These are phyloP conservation scores for Nakazawaea ishiwadae DNA, from an alignment of 805 yeast genomes.

Conservation along the genomic window DNA sequence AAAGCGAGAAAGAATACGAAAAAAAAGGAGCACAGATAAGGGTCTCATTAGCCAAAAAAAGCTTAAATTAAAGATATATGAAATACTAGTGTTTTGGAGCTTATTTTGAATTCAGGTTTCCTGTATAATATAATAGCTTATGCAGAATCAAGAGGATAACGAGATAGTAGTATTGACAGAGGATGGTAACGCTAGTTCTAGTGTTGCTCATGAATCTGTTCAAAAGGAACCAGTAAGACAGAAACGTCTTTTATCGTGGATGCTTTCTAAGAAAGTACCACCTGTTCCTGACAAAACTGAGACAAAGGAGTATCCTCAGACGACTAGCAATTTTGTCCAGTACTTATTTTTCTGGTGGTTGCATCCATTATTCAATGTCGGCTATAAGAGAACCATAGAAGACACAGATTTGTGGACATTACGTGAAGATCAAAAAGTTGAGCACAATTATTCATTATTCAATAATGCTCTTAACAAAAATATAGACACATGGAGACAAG, in stretches of 20 bases:
- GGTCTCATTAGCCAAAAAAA: too few relatives aligned
- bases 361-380: slow-evolving; percentile 47
- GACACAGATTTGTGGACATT: slow-evolving; percentile 48
- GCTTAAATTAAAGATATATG: too few relatives aligned
- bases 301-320: slow-evolving; percentile 32
- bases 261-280: slow-evolving; percentile 21
- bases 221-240: neutral
- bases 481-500: neutral
- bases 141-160: too few relatives aligned
- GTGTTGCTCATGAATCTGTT: neutral
- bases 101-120: too few relatives aligned
- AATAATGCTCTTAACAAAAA: neutral
- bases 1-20: too few relatives aligned
- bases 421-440: slow-evolving; percentile 30
- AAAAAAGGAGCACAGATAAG: too few relatives aligned
- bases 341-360: slow-evolving; percentile 55
- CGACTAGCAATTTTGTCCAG: slow-evolving; percentile 27
- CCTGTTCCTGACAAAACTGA: slow-evolving; percentile 38
- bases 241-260: neutral
- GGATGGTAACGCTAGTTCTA: neutral
- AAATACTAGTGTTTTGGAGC: too few relatives aligned
- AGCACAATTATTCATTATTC: neutral
- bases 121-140: too few relatives aligned
- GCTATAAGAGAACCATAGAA: slow-evolving; percentile 58
- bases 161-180: neutral